Conservation (phyloP, 352 stramenopile species). For the Phytophthora podocarpi region DNA sequence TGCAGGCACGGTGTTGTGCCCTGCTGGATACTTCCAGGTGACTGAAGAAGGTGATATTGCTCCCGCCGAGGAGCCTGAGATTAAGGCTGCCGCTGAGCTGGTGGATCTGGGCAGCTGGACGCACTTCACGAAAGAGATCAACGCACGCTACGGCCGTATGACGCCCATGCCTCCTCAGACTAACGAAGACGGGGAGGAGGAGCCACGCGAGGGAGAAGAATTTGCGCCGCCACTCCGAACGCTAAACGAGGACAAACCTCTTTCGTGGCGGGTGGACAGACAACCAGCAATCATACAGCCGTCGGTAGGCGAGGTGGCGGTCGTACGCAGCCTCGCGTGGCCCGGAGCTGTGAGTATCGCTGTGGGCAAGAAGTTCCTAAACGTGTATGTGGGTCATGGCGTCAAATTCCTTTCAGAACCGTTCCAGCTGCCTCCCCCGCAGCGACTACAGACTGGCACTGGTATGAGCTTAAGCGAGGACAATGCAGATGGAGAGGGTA, state of each 20-base stretch:
- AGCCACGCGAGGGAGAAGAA: constrained; percentile 69
- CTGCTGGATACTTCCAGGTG: constrained; percentile 84
- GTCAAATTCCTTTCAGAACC: constrained; percentile 72
- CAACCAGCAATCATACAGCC: constrained; percentile 71
- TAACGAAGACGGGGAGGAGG: constrained; percentile 74
- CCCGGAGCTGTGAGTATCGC: constrained; percentile 88
- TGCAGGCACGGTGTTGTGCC: constrained; percentile 78
- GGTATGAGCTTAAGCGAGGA: constrained; percentile 50
- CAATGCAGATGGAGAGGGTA: constrained; percentile 35
- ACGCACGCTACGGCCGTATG: constrained; percentile 76
- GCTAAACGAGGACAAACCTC: constrained; percentile 68
- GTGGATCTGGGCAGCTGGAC: constrained; percentile 79
- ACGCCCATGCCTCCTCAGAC: constrained; percentile 71
- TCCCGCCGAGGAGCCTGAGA: constrained; percentile 68
- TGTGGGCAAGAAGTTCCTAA: constrained; percentile 87
- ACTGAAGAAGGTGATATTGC: constrained; percentile 77
- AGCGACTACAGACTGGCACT: constrained; percentile 55
- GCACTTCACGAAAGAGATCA: constrained; percentile 90
- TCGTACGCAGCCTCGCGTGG: constrained; percentile 84
- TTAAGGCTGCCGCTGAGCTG: constrained; percentile 78
- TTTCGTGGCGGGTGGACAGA: constrained; percentile 78
- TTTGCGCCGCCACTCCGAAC: constrained; percentile 61
- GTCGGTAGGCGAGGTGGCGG: constrained; percentile 58
- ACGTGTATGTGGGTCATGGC: constrained; percentile 90
- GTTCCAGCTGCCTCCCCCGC: constrained; percentile 62